Percentiles rank a stretch among this genome's conserved stretches.
phyloP scores from a whole-genome alignment of 2,329 filamentous ascomycete genomes.

The Calonectria pteridis region DNA sequence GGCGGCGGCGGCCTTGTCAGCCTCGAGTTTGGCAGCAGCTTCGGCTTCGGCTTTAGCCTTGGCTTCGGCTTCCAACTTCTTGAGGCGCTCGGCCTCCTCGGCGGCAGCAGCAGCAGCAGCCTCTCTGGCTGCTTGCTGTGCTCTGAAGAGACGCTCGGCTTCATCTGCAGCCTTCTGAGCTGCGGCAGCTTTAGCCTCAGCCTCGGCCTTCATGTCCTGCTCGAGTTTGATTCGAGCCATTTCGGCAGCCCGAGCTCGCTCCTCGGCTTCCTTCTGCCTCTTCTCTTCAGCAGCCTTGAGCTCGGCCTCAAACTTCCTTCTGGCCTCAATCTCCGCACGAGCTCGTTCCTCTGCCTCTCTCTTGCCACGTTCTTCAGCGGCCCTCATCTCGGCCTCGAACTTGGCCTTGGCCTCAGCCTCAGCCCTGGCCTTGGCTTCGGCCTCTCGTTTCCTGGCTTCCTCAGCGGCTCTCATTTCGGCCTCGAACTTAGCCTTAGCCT shows the following conservation, averaged over 20 bases:
- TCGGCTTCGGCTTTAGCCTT: slow-evolving; percentile 55
- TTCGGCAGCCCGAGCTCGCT: slow-evolving; percentile 59
- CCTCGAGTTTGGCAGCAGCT: slow-evolving; percentile 55
- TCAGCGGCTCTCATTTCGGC: slow-evolving; percentile 59
- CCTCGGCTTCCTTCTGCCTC: slow-evolving; percentile 56
- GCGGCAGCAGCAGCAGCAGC: slow-evolving; percentile 54
- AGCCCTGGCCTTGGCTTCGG: slow-evolving; percentile 59
- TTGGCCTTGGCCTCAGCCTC: slow-evolving; percentile 61
- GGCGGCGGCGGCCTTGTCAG: slow-evolving; percentile 54
- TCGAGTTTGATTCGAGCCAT: slow-evolving; percentile 58
- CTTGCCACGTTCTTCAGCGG: slow-evolving; percentile 60
- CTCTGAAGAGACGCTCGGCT: slow-evolving; percentile 53
- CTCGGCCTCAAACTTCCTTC: slow-evolving; percentile 55
- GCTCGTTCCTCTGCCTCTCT: slow-evolving; percentile 62
- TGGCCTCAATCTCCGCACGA: slow-evolving; percentile 54
- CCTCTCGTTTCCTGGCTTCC: slow-evolving; percentile 59
- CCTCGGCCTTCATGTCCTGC: slow-evolving; percentile 56
- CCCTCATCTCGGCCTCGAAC: slow-evolving; percentile 59
- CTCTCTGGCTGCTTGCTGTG: slow-evolving; percentile 55
- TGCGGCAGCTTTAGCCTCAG: slow-evolving; percentile 58
- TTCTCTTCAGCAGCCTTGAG: slow-evolving; percentile 58
- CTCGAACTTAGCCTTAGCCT: slow-evolving; percentile 61
- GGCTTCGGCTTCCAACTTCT: slow-evolving; percentile 58
- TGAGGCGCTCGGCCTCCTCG: slow-evolving; percentile 55
- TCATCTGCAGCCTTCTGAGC: slow-evolving; percentile 57